phyloP scores from a whole-genome alignment of 805 yeast species.

The Saccharomycopsis vini region DNA sequence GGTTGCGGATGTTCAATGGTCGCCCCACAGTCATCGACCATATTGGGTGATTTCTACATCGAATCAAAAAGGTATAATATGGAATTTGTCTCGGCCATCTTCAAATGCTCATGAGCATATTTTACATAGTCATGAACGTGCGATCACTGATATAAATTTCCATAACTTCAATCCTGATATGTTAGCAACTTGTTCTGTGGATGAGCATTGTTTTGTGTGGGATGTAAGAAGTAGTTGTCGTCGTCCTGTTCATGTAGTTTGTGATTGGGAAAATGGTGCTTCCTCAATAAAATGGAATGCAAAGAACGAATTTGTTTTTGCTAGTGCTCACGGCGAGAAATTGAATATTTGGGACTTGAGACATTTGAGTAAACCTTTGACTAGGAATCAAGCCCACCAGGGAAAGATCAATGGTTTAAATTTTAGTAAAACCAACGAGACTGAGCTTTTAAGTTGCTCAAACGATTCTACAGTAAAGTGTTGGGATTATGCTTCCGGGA shows the following conservation, averaged over 20 bases:
- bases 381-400: constrained; percentile 60
- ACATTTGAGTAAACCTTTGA: constrained; percentile 67
- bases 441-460: constrained; percentile 69
- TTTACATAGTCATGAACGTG: constrained; percentile 82
- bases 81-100: constrained; percentile 71
- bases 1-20: constrained; percentile 98
- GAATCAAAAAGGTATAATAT: constrained; percentile 88
- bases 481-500: constrained; percentile 48
- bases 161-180: constrained; percentile 81
- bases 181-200: constrained; percentile 88
- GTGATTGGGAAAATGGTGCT: constrained; percentile 95
- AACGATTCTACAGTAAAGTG: constrained; percentile 77
- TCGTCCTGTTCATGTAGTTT: constrained; percentile 64
- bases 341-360: constrained; percentile 85
- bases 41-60: constrained; percentile 91
- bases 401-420: constrained; percentile 87
- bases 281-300: constrained; percentile 93
- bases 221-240: constrained; percentile 69
- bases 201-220: constrained; percentile 82
- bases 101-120: constrained; percentile 74
- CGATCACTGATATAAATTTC: constrained; percentile 92
- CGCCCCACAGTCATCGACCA: constrained; percentile 79
- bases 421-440: constrained; percentile 53
- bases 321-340: constrained; percentile 77
- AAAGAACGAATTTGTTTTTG: constrained; percentile 63